A percentile compares a stretch with the other conserved stretches of the same genome.
phyloP scores from a whole-genome alignment of 345 rosid species.

The Sonneratia alba region DNA sequence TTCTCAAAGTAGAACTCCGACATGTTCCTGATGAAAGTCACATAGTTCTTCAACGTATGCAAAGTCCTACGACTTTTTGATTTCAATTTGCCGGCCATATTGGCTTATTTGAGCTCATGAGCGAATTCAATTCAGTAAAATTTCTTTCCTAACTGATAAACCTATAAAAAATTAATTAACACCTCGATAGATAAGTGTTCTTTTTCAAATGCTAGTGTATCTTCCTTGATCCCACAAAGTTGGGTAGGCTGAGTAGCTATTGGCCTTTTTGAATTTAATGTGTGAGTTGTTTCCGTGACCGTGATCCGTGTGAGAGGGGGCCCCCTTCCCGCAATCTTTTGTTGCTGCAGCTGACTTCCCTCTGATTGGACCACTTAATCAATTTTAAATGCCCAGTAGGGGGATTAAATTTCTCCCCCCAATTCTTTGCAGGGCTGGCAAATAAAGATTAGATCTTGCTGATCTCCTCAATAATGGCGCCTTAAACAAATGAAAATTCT shows the following conservation, averaged over 20 bases:
- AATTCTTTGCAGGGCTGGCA: conserved; percentile 8
- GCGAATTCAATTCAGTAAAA: no score
- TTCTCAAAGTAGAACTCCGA: no score
- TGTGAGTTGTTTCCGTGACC: conserved; percentile 5
- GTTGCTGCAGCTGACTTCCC: conserved; percentile 1
- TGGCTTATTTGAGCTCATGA: no score
- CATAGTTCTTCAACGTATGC: no score
- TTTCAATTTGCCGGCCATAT: no score
- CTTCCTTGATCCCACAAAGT: conserved; percentile 4
- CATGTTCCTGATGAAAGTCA: no score
- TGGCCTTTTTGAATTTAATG: conserved; percentile 2
- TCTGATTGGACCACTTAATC: neutral
- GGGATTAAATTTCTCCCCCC: neutral
- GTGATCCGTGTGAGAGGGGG: neutral
- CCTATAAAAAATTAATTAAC: neutral
- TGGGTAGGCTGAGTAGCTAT: conserved; percentile 1
- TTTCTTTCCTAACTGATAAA: no score
- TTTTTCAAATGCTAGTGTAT: neutral
- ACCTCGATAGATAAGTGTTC: neutral
- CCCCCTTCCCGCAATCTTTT: neutral
- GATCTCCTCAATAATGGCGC: neutral
- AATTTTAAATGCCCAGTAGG: neutral
- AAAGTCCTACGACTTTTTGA: no score
- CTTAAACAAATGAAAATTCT: conserved; percentile 18
- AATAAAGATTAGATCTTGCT: conserved; percentile 10